Conservation (phyloP, 768 basidiomycete species). For the Lentinula sp. region DNA sequence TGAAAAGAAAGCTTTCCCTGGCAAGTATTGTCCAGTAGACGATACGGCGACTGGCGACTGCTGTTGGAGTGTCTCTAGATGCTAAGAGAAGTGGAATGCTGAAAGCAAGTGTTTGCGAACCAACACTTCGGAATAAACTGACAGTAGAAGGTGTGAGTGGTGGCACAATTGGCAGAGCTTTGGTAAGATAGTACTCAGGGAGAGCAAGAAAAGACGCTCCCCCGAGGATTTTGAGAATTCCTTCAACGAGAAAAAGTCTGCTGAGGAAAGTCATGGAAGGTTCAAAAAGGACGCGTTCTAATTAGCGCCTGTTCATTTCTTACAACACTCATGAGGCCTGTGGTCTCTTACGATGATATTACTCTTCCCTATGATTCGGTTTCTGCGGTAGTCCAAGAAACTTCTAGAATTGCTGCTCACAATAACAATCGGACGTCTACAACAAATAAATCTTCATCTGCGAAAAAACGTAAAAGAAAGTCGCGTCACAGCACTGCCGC, state of each 20-base stretch:
- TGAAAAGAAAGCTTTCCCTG: background rate
- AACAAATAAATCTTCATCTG: conserved; percentile 25
- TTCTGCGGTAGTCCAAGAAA: conserved; percentile 11
- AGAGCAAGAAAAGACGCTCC: background rate
- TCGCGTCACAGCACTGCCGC: conserved; percentile 24
- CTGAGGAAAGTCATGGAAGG: background rate
- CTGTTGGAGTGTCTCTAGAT: background rate
- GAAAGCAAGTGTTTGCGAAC: background rate
- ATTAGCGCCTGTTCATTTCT: background rate
- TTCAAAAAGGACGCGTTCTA: background rate
- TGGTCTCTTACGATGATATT: conserved; percentile 65
- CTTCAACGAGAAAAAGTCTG: background rate
- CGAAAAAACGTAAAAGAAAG: conserved; percentile 53
- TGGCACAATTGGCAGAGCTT: background rate
- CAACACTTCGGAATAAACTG: background rate
- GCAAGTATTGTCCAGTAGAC: background rate
- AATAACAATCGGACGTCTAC: conserved; percentile 6
- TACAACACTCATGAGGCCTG: conserved; percentile 30
- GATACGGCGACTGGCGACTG: background rate
- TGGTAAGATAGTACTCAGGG: background rate
- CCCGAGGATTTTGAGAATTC: background rate
- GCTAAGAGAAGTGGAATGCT: background rate
- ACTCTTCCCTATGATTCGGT: conserved; percentile 32
- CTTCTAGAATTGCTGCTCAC: conserved; percentile 10
- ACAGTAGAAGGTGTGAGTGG: background rate